Conservation (phyloP, 2,329 filamentous ascomycete species). For the Hypoxylon sp. region DNA sequence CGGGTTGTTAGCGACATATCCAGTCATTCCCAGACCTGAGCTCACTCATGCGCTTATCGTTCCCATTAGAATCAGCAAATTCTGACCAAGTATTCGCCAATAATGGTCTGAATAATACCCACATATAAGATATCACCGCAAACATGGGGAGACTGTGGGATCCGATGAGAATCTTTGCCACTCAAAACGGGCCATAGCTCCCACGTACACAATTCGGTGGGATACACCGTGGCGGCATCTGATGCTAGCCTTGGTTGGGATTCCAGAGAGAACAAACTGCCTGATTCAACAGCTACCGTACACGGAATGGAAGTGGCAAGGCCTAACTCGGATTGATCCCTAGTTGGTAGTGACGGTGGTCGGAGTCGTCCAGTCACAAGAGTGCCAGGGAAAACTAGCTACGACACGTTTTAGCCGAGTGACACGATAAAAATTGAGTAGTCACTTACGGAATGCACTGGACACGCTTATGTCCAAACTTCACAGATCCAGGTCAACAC, state of each 20-base stretch:
- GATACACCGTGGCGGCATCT: neutral
- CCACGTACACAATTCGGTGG: neutral
- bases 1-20: neutral
- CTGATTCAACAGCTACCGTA: neutral
- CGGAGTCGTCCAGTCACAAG: neutral
- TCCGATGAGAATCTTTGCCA: neutral
- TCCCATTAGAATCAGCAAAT: conserved; percentile 3
- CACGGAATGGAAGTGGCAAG: neutral
- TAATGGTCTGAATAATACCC: neutral
- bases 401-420: conserved; percentile 3
- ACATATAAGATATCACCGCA: conserved; percentile 2
- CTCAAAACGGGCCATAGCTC: neutral
- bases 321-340: neutral
- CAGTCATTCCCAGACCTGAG: conserved; percentile 3
- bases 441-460: neutral
- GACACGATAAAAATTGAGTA: conserved; percentile 6
- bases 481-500: neutral
- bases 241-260: neutral
- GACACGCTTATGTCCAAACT: neutral
- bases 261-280: neutral
- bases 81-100: neutral
- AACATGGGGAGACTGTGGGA: neutral
- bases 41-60: conserved; percentile 3
- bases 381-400: neutral
- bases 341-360: neutral